Evolutionary conservation across 805 yeast species (phyloP).

Genomic region (Candida suzukii): DNA sequence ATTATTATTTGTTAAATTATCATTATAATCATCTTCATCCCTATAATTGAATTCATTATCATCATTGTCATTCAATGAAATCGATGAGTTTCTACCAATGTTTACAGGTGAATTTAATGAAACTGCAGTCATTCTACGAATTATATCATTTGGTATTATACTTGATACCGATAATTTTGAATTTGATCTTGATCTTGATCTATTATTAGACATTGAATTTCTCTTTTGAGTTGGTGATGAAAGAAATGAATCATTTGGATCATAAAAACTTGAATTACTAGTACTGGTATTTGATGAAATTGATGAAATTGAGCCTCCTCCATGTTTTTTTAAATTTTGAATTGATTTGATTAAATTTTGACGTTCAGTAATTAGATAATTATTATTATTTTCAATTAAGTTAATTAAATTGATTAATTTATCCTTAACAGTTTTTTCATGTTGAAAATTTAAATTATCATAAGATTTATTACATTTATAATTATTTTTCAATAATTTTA

Average conservation of each 20-base stretch:
- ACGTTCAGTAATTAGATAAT: too few species aligned
- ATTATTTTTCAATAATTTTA: slow-evolving; percentile 9
- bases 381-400: slow-evolving; percentile 3
- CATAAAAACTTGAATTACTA: too few species aligned
- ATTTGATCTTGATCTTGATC: not conserved
- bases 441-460: slow-evolving; percentile 17
- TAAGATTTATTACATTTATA: slow-evolving; percentile 8
- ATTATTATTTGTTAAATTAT: too few species aligned
- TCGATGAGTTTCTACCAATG: not conserved
- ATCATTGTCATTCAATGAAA: not conserved
- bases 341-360: too few species aligned
- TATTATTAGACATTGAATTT: too few species aligned
- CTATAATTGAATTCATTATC: not conserved
- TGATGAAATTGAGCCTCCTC: not conserved
- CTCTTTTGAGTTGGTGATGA: not conserved
- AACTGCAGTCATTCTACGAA: not conserved
- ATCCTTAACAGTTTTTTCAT: slow-evolving; percentile 15
- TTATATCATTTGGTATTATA: not conserved
- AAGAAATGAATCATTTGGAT: not conserved
- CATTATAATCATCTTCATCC: not conserved
- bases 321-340: too few species aligned
- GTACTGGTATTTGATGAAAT: too few species aligned
- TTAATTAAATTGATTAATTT: slow-evolving; percentile 9
- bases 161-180: not conserved
- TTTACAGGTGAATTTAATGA: not conserved